A percentile compares a stretch with the other conserved stretches of the same genome.
Conservation (phyloP, 768 basidiomycete genomes). For the Trametes elegans region DNA sequence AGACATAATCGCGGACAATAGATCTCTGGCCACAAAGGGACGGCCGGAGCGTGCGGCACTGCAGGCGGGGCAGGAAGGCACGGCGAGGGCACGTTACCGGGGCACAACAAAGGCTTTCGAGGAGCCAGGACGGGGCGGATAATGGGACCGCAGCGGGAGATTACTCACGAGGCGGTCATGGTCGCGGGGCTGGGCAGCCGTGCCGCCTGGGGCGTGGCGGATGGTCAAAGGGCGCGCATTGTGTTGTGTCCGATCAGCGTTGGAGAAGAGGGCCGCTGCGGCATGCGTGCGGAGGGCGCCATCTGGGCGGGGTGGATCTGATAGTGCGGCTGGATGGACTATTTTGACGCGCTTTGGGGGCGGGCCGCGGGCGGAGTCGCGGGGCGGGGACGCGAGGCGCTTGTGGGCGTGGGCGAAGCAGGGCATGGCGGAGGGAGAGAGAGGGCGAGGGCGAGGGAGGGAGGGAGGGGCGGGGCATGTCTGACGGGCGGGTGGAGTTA, state of each 20-base stretch:
- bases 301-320: slow-evolving; percentile 1
- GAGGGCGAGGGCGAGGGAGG: not conserved
- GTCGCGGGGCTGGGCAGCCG: not conserved
- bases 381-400: slow-evolving; percentile 1
- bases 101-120: not conserved
- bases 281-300: not conserved
- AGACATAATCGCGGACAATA: slow-evolving; percentile 5
- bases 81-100: not conserved
- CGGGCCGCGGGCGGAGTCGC: not conserved
- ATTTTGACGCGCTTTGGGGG: slow-evolving; percentile 16
- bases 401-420: slow-evolving; percentile 6
- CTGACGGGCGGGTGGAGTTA: not conserved
- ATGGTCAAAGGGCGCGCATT: slow-evolving; percentile 14
- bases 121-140: not conserved
- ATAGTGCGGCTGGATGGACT: slow-evolving; percentile 1
- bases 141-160: not conserved
- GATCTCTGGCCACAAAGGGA: slow-evolving; percentile 4
- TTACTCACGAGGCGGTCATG: slow-evolving; percentile 13
- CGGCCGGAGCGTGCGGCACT: slow-evolving; percentile 2
- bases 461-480: slow-evolving; percentile 1
- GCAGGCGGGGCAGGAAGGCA: slow-evolving; percentile 1
- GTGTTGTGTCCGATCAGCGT: slow-evolving; percentile 1
- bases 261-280: not conserved
- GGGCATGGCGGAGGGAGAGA: slow-evolving; percentile 2
- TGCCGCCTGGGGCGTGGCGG: slow-evolving; percentile 12